Evolutionary conservation across 1,139 yeast genomes (phyloP).

Genomic region (Fermentozyma sake): DNA sequence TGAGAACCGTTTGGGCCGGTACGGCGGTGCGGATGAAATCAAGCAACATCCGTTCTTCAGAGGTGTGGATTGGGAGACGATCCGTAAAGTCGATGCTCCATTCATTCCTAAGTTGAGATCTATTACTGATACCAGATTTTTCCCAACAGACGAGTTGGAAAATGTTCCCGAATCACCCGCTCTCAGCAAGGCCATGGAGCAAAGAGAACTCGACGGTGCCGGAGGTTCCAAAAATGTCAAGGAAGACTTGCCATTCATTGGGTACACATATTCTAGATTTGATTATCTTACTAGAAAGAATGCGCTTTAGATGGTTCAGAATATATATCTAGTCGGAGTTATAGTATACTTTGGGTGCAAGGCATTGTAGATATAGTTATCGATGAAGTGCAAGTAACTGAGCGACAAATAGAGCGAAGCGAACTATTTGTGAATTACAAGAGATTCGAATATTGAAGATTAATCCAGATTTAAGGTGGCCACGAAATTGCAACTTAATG

Average conservation of each 20-base stretch:
- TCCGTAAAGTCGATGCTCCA: constrained; percentile 91
- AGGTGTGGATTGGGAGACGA: constrained; percentile 95
- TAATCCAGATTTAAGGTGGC: no score
- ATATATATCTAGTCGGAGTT: background rate
- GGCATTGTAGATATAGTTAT: no score
- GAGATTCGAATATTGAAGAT: no score
- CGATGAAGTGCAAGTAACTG: no score
- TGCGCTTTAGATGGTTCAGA: constrained; percentile 40
- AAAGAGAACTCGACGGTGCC: constrained; percentile 41
- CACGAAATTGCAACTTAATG: no score
- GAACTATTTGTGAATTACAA: no score
- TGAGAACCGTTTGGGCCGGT: constrained; percentile 84
- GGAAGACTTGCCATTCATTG: constrained; percentile 92
- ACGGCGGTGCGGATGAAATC: constrained; percentile 91
- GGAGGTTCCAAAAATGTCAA: constrained; percentile 46
- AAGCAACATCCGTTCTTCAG: constrained; percentile 91
- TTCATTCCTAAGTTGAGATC: constrained; percentile 72
- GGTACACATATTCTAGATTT: constrained; percentile 91
- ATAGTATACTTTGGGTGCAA: no score
- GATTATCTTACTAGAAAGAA: constrained; percentile 87
- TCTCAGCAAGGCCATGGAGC: constrained; percentile 64
- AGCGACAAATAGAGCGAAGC: no score
- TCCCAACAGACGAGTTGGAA: constrained; percentile 96
- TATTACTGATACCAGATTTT: constrained; percentile 93
- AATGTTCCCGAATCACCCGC: constrained; percentile 95